Base-by-base conservation (phyloP, 768 basidiomycete species). In the Termitomyces sp. region DNA sequence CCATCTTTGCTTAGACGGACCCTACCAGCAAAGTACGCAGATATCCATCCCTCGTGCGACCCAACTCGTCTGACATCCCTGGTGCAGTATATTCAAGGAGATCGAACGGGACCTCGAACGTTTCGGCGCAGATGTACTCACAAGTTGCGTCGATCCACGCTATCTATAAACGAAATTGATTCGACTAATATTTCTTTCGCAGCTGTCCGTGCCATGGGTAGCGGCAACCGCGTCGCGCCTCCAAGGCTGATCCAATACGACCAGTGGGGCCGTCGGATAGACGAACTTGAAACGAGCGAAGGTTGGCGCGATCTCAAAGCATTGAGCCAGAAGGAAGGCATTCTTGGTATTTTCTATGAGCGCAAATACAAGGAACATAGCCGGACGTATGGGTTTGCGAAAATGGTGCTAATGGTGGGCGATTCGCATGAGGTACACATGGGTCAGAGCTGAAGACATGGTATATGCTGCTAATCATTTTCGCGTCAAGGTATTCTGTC, bases 231-330 rank as follows among this genome's bases (percentile, higher is more conserved):
- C 20, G 71, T 78, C 1, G 63, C 68, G 2, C 79, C 79, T 18
- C 84, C 86, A 0, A 72, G 66, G 10, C 66, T 91, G 20, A 75
- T 75, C 0, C 90, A 91, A 66, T 91, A 89, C 63, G 76, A 90
- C 61, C 83, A 89, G 58, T 91, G 83, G 84, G 89, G 89, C 0
- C 80, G 84, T 11, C 66, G 77, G 22, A 70, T 89, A 7, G 89
- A 92, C 65, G 68, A 71, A 4, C 76, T 93, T 0, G 73, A 83
- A 36, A 89, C 87, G 1, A 85, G 84, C 16, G 87, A 89, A 63
- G 86, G 82, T 0, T 92, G 89, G 89, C 73, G 84, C 13, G 73
- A 73, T 18, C 72, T 91, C 59, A 89, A 88, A 66, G 80, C 77
- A 0, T 63, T 83, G 23, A 75, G 78, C 32, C 81, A 86, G 59